Base-by-base conservation (phyloP, 805 yeast species). In the Ascoidea rubescens region DNA sequence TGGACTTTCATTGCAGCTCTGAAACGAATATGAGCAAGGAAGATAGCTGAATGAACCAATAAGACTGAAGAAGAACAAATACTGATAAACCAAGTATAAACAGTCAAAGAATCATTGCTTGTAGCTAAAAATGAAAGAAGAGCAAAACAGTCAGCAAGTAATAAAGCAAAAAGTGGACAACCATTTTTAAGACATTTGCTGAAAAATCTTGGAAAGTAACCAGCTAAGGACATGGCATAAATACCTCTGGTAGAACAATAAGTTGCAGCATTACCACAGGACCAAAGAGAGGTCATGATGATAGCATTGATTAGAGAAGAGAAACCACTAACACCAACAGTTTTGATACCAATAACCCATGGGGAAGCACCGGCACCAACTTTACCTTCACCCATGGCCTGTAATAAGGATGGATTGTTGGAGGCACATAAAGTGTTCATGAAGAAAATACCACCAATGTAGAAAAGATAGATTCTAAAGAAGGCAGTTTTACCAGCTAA, bases 331-430 rank as follows among this genome's bases (percentile, higher is more conserved):
- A 84, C 82, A 33, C 84, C 81, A 43, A 84, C 89, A 59, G 79
- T 74, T 56, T 69, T 67, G 57, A 84, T 80, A 44, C 89, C 84
- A 64, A 84, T 79, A 46, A 84, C 89, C 63, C 84, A 79, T 12
- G 91, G 90, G 5, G 87, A 81, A 2, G 87, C 82, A 44, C 80
- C 84, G 1, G 86, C 95, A 52, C 91, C 93, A 0, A 90, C 82
- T 50, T 80, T 75, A 46, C 82, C 75, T 17, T 74, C 70, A 31
- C 80, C 68, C 30, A 80, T 82, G 60, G 79, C 85, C 31, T 71
- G 75, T 0, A 75, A 67, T 21, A 71, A 66, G n/a, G 73, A 65
- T 2, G 73, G 55, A 47, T 74, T 69, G 31, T 74, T 79, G 33
- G 77, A 60, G 87, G 86, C 30, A 80, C 84, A 54, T 80, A 67